phyloP scores from a whole-genome alignment of 768 basidiomycete genomes.

The Macrolepiota dolichaula region DNA sequence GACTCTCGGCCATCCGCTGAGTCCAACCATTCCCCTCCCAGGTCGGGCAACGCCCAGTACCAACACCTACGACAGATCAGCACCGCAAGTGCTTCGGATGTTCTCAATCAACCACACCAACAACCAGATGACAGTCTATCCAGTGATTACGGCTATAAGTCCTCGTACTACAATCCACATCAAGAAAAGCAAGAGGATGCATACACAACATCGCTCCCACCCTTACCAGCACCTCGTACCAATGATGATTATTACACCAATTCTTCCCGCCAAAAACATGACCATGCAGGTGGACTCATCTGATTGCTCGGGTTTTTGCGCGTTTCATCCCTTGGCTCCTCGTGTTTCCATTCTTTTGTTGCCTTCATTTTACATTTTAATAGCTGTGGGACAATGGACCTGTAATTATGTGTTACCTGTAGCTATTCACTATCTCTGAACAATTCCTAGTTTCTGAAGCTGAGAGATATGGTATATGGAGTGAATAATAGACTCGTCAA shows the following conservation, averaged over 20 bases:
- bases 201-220: conserved; percentile 27
- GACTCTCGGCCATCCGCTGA: conserved; percentile 55
- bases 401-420: neutral
- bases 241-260: conserved; percentile 26
- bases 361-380: neutral
- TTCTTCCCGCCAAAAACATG: conserved; percentile 22
- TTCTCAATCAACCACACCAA: conserved; percentile 47
- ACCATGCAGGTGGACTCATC: conserved; percentile 10
- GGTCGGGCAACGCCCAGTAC: conserved; percentile 23
- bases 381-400: conserved; percentile 20
- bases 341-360: neutral
- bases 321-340: neutral
- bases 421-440: neutral
- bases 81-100: conserved; percentile 50
- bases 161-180: conserved; percentile 28
- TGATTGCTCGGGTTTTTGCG: neutral
- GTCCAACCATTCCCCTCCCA: conserved; percentile 14
- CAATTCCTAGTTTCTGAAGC: neutral
- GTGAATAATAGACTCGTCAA: neutral
- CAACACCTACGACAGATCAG: conserved; percentile 55
- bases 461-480: neutral
- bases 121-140: conserved; percentile 41
- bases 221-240: conserved; percentile 39
- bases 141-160: conserved; percentile 27
- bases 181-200: conserved; percentile 19